Evolutionary conservation across 306 rosid species (phyloP).

Genomic region (Quercus engelmannii): DNA sequence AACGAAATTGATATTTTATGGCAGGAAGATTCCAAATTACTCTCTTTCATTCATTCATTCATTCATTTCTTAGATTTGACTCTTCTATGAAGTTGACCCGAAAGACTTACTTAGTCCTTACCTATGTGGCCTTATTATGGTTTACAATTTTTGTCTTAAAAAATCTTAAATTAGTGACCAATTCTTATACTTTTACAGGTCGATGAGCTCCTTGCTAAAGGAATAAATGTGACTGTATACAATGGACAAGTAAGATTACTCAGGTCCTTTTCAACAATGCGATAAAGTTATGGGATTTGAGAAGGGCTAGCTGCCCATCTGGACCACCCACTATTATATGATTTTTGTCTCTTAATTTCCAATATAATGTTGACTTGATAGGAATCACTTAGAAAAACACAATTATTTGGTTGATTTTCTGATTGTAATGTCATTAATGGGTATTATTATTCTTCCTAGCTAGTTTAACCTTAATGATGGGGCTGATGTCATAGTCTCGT

Average conservation of each 20-base stretch:
- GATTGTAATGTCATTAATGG: not conserved
- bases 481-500: not conserved
- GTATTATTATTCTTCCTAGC: too few relatives aligned
- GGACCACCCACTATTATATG: slow-evolving; percentile 5
- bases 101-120: not conserved
- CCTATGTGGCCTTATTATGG: not conserved
- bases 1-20: not conserved
- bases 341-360: not conserved
- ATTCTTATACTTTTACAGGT: slow-evolving; percentile 40
- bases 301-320: not conserved
- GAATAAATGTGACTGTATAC: slow-evolving; percentile 79
- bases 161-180: not conserved
- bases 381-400: not conserved
- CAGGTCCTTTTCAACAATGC: too few relatives aligned
- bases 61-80: not conserved
- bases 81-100: not conserved
- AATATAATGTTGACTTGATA: not conserved
- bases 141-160: not conserved
- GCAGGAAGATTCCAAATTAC: not conserved
- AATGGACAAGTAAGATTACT: slow-evolving; percentile 72
- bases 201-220: slow-evolving; percentile 72
- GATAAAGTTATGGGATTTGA: not conserved
- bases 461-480: too few relatives aligned
- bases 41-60: not conserved
- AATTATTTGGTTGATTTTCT: not conserved